Evolutionary conservation across 2,329 filamentous ascomycete species (phyloP).

Genomic region (Alternaria brassicae): DNA sequence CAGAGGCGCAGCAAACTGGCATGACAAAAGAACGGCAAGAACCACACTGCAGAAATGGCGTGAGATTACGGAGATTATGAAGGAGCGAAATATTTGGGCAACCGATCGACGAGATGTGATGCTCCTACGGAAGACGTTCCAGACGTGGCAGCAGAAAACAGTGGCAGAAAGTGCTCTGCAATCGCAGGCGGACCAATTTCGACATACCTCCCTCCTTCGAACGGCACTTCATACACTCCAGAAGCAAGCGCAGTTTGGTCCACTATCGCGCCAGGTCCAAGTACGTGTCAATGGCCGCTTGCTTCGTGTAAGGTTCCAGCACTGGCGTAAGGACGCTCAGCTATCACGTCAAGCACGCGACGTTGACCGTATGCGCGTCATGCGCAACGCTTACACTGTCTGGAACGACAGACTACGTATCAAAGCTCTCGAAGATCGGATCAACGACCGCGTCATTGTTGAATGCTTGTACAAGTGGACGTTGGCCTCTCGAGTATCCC

Average conservation of each 20-base stretch:
- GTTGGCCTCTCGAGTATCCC: slow-evolving; percentile 56
- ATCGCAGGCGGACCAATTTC: slow-evolving; percentile 47
- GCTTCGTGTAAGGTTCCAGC: slow-evolving; percentile 55
- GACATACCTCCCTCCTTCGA: slow-evolving; percentile 30
- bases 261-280: slow-evolving; percentile 54
- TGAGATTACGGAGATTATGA: slow-evolving; percentile 33
- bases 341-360: slow-evolving; percentile 57
- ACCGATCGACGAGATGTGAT: slow-evolving; percentile 27
- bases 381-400: slow-evolving; percentile 64
- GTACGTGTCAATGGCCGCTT: slow-evolving; percentile 55
- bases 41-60: slow-evolving; percentile 38
- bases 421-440: slow-evolving; percentile 59
- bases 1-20: slow-evolving; percentile 43
- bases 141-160: slow-evolving; percentile 31
- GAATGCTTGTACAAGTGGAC: slow-evolving; percentile 68
- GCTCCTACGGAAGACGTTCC: slow-evolving; percentile 37
- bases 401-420: slow-evolving; percentile 69
- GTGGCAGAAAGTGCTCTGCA: slow-evolving; percentile 38
- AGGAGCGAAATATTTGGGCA: slow-evolving; percentile 36
- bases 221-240: slow-evolving; percentile 33
- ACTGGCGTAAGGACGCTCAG: slow-evolving; percentile 57
- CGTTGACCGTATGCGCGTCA: slow-evolving; percentile 60
- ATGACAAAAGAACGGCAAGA: slow-evolving; percentile 37
- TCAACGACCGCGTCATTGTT: slow-evolving; percentile 63
- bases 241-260: slow-evolving; percentile 54